Evolutionary conservation across 768 basidiomycete species (phyloP), one percentile per base, ranked within the genome.

Genomic region (Auriscalpium orientale): DNA sequence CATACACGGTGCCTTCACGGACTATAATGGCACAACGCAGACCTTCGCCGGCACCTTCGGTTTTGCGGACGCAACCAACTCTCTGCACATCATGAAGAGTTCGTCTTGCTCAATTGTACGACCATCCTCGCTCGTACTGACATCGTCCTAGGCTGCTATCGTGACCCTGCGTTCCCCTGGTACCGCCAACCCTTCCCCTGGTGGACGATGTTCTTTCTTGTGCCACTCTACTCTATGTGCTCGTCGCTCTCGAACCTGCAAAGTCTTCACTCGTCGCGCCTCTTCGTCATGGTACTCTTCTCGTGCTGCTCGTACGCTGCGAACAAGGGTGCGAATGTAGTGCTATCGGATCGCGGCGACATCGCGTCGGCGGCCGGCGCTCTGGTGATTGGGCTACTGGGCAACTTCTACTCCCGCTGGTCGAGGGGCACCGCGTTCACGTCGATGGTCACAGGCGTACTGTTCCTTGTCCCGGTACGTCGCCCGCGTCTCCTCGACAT

Each of bases 391-490:
- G 89, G 91, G 37, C 68, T 84, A n/a, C 76, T 90, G 37, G 90
- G 89, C 48, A 91, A 91, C 64, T 65, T 84, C n/a, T 91, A 91
- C 66, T 89, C 89, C 37, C 79, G 89, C 16, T 69, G 86, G 16
- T 74, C 84, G 56, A 76, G 83, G 33, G 90, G 89, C 52, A 91
- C 89, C 2, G 89, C 91, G 3, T 94, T 93, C 68, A 91, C 89
- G 0, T 83, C 86, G 11, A 94, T 92, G 88, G 87, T 92, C n/a
- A 88, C 91, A 2, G 88, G 89, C n/a, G 86, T 95, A n/a, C 70
- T 92, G 49, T 92, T 93, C 69, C 74, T 93, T 20, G 91, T 94
- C 11, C 91, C 91, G 48, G 91, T 92, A 67, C 68, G 88, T 72
- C 16, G 22, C 52, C 33, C 16, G 46, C 9, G 34, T 54, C 48